Base-by-base conservation (phyloP, 2,329 filamentous ascomycete species). In the Cryphonectria nitschkei region DNA sequence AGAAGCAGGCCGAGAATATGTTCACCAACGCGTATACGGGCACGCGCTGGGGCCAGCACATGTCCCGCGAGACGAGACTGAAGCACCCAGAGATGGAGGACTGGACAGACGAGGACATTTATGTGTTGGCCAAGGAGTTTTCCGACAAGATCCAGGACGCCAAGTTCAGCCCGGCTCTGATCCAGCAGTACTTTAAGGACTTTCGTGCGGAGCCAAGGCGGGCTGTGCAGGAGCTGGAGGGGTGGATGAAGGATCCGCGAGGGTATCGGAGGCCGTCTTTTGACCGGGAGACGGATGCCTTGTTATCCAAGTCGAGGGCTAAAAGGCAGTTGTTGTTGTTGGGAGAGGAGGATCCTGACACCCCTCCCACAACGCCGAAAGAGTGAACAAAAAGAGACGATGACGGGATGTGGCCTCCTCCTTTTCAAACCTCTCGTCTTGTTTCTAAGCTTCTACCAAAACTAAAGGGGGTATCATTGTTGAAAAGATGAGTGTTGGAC, bases 111-210 rank as follows among this genome's bases (percentile, higher is more conserved):
- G 43, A 64, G 26, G 70, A 72, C 32, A 72, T 72, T 16, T 3
- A 16, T 1, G 37, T 22, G 16, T 61, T 72, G 50, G 68, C 70
- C 2, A 50, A 64, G 26, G 32, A 65, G 43, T 72, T 72, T 26
- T 62, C 70, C 5, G 41, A n/a, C 2, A 66, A 54, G 22, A 68
- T 72, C 22, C 68, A 43, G 8, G 65, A 65, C 14, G 26, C 46
- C 34, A 54, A 68, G 65, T 72, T 70, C 65, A 72, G 70, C 37
- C 70, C 70, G 13, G 70, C 70, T 13, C 37, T 72, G 26, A 43
- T 72, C 26, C 70, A 72, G 61, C 70, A 72, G 52, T 72, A 70
- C 41, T 72, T 72, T 61, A 72, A 72, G 43, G 70, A 72, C 43
- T 72, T 72, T 65, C 68, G 70, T 1, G 70, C 70, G 1, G 68